Evolutionary conservation across 164 flowering plant species (phyloP).

Genomic region (Hamamelis virginiana): DNA sequence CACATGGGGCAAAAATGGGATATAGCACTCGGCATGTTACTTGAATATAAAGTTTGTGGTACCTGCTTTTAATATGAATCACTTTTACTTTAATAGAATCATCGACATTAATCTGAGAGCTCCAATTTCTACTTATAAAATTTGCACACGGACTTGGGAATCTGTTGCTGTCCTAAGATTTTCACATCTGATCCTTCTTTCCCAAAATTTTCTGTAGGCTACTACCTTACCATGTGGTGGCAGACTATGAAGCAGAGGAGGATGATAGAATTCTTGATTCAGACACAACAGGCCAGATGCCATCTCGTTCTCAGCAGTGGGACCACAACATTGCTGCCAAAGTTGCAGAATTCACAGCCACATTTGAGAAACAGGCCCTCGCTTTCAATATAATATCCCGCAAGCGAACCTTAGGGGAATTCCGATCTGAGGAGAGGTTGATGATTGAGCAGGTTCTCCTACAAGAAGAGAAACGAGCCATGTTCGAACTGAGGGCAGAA

Average conservation of each 20-base stretch:
- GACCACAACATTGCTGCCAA: conserved; percentile 88
- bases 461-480: conserved; percentile 78
- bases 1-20: too few relatives aligned
- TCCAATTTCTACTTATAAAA: too few relatives aligned
- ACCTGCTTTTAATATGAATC: too few relatives aligned
- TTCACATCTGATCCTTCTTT: not conserved
- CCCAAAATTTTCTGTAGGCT: conserved; percentile 47
- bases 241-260: conserved; percentile 98
- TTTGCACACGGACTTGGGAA: too few relatives aligned
- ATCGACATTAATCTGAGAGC: too few relatives aligned
- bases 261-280: conserved; percentile 96
- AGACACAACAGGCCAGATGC: conserved; percentile 87
- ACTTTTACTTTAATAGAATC: too few relatives aligned
- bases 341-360: conserved; percentile 78
- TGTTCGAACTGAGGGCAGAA: conserved; percentile 67
- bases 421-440: conserved; percentile 87
- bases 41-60: too few relatives aligned
- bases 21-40: too few relatives aligned
- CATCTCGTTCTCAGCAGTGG: conserved; percentile 96
- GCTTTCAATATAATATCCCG: conserved; percentile 88
- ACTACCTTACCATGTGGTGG: conserved; percentile 95
- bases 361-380: conserved; percentile 92
- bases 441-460: conserved; percentile 93
- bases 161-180: too few relatives aligned
- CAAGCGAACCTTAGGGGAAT: conserved; percentile 81